Percentiles rank a stretch among this genome's conserved stretches.
Evolutionary conservation across 495 filamentous ascomycete genomes (phyloP).

Genomic region (Aspergillus conjunctus): DNA sequence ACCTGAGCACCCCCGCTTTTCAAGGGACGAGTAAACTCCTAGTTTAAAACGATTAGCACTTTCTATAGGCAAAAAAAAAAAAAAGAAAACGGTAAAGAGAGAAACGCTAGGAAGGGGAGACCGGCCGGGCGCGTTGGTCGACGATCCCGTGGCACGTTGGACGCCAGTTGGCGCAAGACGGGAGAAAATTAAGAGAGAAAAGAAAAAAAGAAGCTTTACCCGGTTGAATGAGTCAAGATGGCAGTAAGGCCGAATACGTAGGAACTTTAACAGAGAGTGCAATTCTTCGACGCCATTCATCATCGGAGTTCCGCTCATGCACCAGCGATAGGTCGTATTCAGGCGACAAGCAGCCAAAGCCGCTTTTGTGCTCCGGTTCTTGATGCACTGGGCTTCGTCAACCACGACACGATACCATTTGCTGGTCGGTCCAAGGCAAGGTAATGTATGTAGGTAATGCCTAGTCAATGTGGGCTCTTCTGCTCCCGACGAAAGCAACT

Average conservation of each 20-base stretch:
- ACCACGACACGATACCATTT: constrained; percentile 85
- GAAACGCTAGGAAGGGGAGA: too few relatives aligned
- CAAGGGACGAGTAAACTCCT: constrained; percentile 56
- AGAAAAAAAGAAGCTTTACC: constrained; percentile 37
- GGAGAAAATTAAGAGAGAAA: neutral
- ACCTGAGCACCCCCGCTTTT: constrained; percentile 39
- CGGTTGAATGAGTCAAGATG: constrained; percentile 61
- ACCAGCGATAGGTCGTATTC: constrained; percentile 69
- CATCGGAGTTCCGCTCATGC: constrained; percentile 93
- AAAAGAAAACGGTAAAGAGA: too few relatives aligned
- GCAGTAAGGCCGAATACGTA: constrained; percentile 80
- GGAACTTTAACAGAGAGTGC: constrained; percentile 80
- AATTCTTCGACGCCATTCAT: constrained; percentile 86
- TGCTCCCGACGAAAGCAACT: constrained; percentile 30
- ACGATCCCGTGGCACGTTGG: too few relatives aligned
- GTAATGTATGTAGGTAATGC: constrained; percentile 41
- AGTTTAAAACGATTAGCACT: constrained; percentile 9
- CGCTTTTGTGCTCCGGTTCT: constrained; percentile 73
- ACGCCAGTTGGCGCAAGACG: too few relatives aligned
- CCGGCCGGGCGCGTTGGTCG: too few relatives aligned
- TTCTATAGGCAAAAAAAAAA: neutral
- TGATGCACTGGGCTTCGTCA: constrained; percentile 94
- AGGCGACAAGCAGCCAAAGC: constrained; percentile 64
- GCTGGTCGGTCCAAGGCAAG: constrained; percentile 64
- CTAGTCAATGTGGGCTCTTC: constrained; percentile 23